Conservation (phyloP, 2,329 filamentous ascomycete species). For the Lasiodiplodia sp. region DNA sequence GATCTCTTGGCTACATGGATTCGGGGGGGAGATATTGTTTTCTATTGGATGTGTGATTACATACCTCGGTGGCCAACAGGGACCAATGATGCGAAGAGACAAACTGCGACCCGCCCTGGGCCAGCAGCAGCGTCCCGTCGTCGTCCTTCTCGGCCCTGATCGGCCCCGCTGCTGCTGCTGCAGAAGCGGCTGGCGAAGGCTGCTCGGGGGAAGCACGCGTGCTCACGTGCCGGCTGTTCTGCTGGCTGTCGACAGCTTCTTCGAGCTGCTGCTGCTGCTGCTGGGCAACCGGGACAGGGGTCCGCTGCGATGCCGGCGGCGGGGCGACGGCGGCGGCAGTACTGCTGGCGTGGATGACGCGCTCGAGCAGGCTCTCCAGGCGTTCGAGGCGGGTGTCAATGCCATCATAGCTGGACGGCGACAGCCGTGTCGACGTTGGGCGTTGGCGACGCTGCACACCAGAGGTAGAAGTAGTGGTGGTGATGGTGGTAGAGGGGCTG, state of each 20-base stretch:
- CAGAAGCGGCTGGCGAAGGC: slow-evolving; percentile 11
- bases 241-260: background rate
- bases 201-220: background rate
- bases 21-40: too few species aligned
- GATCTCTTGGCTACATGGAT: background rate
- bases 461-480: too few species aligned
- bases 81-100: slow-evolving; percentile 49
- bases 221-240: background rate
- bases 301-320: too few species aligned
- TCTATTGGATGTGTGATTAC: too few species aligned
- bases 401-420: slow-evolving; percentile 34
- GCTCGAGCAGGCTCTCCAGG: slow-evolving; percentile 44
- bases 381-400: slow-evolving; percentile 43
- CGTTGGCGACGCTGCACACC: background rate
- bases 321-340: slow-evolving; percentile 24
- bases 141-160: slow-evolving; percentile 43
- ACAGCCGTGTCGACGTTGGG: slow-evolving; percentile 4
- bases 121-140: slow-evolving; percentile 45
- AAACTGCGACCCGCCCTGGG: slow-evolving; percentile 42
- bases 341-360: slow-evolving; percentile 1
- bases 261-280: too few species aligned
- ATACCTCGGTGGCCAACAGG: slow-evolving; percentile 43
- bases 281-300: too few species aligned
- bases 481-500: background rate
- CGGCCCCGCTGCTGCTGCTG: slow-evolving; percentile 32